These are phyloP conservation scores for Zymoseptoria pseudotritici DNA, from an alignment of 2,329 filamentous ascomycete species.

Conservation along the genomic window DNA sequence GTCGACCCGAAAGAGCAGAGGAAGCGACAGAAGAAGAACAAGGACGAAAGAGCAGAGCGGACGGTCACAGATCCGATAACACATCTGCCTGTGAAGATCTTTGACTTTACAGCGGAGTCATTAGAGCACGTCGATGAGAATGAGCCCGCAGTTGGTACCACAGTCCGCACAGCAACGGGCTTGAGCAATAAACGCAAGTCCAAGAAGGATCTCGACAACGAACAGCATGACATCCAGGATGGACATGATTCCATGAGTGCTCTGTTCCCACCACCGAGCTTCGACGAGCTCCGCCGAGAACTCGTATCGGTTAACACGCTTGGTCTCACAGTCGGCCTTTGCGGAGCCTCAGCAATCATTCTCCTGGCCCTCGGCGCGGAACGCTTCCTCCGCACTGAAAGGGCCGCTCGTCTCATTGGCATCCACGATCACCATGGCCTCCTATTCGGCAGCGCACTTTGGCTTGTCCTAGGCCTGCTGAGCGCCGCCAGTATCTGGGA, in stretches of 20 bases:
- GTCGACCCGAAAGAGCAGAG: constrained; percentile 40
- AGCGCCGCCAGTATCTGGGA: constrained; percentile 15
- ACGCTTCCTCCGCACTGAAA: constrained; percentile 9
- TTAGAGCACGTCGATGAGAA: constrained; percentile 45
- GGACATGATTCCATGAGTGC: constrained; percentile 41
- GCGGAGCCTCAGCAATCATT: constrained; percentile 26
- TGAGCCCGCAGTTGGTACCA: constrained; percentile 34
- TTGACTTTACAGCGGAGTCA: constrained; percentile 60
- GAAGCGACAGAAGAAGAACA: constrained; percentile 44
- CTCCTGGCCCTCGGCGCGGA: constrained; percentile 25
- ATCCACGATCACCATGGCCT: constrained; percentile 5
- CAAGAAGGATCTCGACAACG: constrained; percentile 36
- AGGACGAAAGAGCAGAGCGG: constrained; percentile 42
- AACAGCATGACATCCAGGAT: constrained; percentile 36
- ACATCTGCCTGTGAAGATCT: constrained; percentile 60
- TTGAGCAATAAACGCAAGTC: constrained; percentile 39
- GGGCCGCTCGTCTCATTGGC: constrained; percentile 5
- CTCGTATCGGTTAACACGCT: constrained; percentile 40
- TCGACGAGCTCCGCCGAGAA: constrained; percentile 38
- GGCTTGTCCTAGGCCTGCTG: constrained; percentile 14
- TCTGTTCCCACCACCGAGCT: constrained; percentile 49
- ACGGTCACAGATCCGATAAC: constrained; percentile 67
- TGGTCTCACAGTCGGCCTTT: constrained; percentile 36
- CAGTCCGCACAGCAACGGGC: constrained; percentile 38
- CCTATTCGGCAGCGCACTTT: constrained; percentile 11